A percentile compares a stretch with the other conserved stretches of the same genome.
phyloP scores from a whole-genome alignment of 805 yeast species.

The Vanderwaltozyma tropicalis region DNA sequence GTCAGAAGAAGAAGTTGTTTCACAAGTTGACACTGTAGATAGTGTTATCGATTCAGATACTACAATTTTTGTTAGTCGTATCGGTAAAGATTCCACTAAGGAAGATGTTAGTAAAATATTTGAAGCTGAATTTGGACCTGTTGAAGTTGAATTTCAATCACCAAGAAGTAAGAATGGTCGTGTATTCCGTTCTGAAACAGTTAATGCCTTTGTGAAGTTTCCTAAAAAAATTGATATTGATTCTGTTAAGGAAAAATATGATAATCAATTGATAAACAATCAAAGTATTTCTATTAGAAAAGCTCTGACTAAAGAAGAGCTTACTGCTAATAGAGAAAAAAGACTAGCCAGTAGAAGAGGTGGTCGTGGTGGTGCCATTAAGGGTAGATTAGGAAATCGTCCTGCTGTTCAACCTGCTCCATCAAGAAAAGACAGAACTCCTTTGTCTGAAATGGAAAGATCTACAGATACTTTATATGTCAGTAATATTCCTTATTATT shows the following conservation, averaged over 20 bases:
- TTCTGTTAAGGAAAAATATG: slow-evolving; percentile 13
- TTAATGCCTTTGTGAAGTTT: slow-evolving; percentile 27
- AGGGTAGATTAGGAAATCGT: slow-evolving; percentile 12
- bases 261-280: slow-evolving; percentile 18
- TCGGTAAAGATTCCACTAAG: slow-evolving; percentile 22
- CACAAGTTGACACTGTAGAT: neutral
- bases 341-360: slow-evolving; percentile 7
- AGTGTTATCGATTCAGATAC: slow-evolving; percentile 23
- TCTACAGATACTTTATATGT: slow-evolving; percentile 47
- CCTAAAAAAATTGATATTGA: slow-evolving; percentile 24
- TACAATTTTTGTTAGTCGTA: slow-evolving; percentile 27
- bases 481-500: slow-evolving; percentile 54
- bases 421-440: slow-evolving; percentile 25
- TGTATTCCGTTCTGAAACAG: slow-evolving; percentile 13
- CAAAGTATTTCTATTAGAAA: slow-evolving; percentile 26
- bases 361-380: slow-evolving; percentile 5
- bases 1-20: slow-evolving; percentile 11
- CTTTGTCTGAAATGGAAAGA: slow-evolving; percentile 31
- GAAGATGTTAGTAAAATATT: slow-evolving; percentile 22
- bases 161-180: slow-evolving; percentile 16
- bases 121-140: slow-evolving; percentile 19
- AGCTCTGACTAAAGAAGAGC: slow-evolving; percentile 14
- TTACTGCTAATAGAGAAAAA: slow-evolving; percentile 5
- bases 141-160: slow-evolving; percentile 24
- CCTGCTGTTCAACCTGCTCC: slow-evolving; percentile 4